Base-by-base conservation (phyloP, 768 basidiomycete genomes). In the Leccinum imitatum region DNA sequence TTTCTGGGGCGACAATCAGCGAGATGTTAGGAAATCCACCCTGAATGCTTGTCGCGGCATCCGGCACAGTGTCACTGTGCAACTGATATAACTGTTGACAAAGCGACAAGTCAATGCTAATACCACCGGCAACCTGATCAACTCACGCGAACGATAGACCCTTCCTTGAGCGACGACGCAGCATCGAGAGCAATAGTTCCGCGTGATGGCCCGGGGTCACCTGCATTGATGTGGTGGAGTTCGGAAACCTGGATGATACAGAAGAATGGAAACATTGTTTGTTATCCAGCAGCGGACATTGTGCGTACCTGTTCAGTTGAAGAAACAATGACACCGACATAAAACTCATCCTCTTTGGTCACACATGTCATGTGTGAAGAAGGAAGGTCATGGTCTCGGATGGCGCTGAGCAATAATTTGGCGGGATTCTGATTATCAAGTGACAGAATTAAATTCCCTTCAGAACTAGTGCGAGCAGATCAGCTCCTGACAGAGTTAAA, bases 381-480 rank as follows among this genome's bases (percentile, higher is more conserved):
- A 5, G 69, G 59, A 46, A 77, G 67, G 2, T 75, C 77, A 8
- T 73, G 65, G 5, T 73, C 69, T 19, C 76, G 75, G 21, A 91
- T 81, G 7, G 82, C 82, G 14, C 71, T 65, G 15, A 92, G 76
- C 6, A 93, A 78, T 6, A 87, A 72, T 33, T 80, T 77, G 0
- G 87, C 82, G 0, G 91, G 89, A 62, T 87, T 91, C 15, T 71
- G 63, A 39, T 74, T 68, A 62, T 89, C 76, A 2, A 92, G 71
- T 6, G 80, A 69, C 53, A 85, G 80, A 47, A 93, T 75, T 63
- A 93, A 79, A 66, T 92, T 93, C 3, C 90, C 90, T 72, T 89
- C 84, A 6, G 83, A 79, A 30, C 89, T 70, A 13, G 33, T 25
- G 31, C 27, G 39, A 31, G 27, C 27, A 67, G 53, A 35, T 33